Conservation (phyloP, 2,329 filamentous ascomycete species). For the Clonostachys chloroleuca region DNA sequence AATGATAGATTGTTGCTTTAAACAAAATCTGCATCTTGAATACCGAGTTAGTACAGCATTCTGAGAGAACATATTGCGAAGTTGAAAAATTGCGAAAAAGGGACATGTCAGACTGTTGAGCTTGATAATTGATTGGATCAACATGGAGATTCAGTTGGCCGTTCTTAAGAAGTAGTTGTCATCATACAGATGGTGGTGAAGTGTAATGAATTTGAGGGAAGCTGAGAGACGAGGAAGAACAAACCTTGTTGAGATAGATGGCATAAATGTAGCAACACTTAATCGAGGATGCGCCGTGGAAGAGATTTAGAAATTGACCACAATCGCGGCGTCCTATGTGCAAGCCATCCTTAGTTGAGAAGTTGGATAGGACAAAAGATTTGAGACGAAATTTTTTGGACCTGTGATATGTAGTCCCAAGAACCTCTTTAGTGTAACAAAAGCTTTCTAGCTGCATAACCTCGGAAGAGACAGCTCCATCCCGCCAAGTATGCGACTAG, state of each 20-base stretch:
- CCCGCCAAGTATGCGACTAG: neutral
- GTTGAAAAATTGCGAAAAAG: neutral
- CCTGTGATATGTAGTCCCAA: neutral
- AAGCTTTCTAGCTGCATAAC: neutral
- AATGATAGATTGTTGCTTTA: neutral
- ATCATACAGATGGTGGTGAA: conserved; percentile 33
- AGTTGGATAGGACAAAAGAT: neutral
- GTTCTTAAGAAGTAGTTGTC: conserved; percentile 58
- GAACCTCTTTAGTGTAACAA: neutral
- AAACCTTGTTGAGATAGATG: neutral
- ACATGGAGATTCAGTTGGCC: conserved; percentile 60
- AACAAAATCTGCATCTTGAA: neutral
- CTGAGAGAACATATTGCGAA: conserved; percentile 1
- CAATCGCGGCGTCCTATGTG: neutral
- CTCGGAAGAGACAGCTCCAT: neutral
- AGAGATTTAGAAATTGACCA: neutral
- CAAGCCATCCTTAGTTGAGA: no score
- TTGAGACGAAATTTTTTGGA: neutral
- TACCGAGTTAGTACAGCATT: conserved; percentile 1
- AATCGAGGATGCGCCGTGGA: neutral
- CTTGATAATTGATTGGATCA: conserved; percentile 54
- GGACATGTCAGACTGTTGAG: conserved; percentile 56
- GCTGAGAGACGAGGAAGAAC: neutral
- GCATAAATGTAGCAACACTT: neutral
- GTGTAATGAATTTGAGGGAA: no score